Conservation (phyloP, 2,329 filamentous ascomycete genomes). For the Calonectria leucothoes region DNA sequence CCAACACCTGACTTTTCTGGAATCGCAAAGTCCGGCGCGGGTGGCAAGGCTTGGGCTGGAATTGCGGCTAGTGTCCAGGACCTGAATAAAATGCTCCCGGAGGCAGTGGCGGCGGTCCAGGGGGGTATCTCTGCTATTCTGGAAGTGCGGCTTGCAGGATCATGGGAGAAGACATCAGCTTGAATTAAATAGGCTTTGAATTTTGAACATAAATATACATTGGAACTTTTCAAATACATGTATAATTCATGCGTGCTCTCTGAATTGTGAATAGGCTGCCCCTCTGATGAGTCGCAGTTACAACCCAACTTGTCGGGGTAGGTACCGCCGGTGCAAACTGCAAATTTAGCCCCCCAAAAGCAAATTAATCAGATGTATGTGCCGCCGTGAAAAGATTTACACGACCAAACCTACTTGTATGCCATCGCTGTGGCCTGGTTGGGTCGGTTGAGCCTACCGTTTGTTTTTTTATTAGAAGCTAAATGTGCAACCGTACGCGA, state of each 20-base stretch:
- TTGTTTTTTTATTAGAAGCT: no score
- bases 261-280: background rate
- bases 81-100: background rate
- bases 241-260: background rate
- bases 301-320: no score
- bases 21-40: slow-evolving; percentile 68
- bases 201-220: background rate
- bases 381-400: no score
- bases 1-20: slow-evolving; percentile 68
- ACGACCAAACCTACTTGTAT: no score
- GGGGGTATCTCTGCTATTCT: background rate
- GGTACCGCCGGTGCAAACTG: no score
- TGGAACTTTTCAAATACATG: background rate
- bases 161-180: background rate
- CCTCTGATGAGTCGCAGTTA: background rate
- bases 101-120: background rate
- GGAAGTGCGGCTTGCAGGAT: slow-evolving; percentile 1
- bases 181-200: background rate
- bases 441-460: no score
- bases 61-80: background rate
- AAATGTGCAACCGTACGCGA: no score
- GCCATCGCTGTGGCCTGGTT: no score
- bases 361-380: no score
- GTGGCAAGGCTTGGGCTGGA: slow-evolving; percentile 46
- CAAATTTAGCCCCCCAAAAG: no score